Evolutionary conservation across 31 red algal genomes (phyloP), one percentile per base, ranked within the genome.

Genomic region (Bonnemaisonia californica): DNA sequence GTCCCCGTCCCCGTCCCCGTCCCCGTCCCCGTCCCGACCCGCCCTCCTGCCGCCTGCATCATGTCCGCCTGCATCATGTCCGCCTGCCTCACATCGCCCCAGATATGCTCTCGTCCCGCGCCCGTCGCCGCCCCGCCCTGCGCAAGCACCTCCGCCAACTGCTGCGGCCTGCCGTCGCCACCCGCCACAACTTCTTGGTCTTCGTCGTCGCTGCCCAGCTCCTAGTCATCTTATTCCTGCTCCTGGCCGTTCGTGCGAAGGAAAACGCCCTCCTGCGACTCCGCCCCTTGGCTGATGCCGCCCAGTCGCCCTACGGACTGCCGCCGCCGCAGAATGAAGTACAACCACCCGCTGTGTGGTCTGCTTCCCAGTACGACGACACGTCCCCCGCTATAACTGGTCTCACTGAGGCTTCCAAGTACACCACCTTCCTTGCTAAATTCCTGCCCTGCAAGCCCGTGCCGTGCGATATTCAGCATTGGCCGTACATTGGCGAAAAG

Each of bases 401-500:
- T 19, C 31, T 69, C 28, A 4, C 23, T 69, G 65, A 69, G 33
- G 31, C 65, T 4, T n/a, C n/a, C 22, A 69, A 69, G 24, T 69
- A 38, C 35, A 69, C 65, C 39, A 69, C 65, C 19, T 33, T 69
- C 26, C 39, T 69, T 39, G 65, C 30, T n/a, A 32, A 69, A 33
- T 69, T 69, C 65, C 7, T 19, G 11, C 65, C 30, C n/a, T 69
- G 65, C 24, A 69, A 69, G n/a, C 59, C 71, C 5, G 28, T 41
- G 72, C 71, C 71, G 30, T 86, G 83, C 48, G 40, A 77, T 34
- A 55, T 86, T 56, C 59, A 77, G 16, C 71, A 86, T 33, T 86
- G 83, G 83, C 26, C 33, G 19, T 86, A 86, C 28, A 69, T 86
- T 31, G 83, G 83, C 23, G 83, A 86, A 32, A 86, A 86, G 31